Evolutionary conservation across 139 green algal genomes (phyloP).

Genomic region (Chlamydomonas incerta): DNA sequence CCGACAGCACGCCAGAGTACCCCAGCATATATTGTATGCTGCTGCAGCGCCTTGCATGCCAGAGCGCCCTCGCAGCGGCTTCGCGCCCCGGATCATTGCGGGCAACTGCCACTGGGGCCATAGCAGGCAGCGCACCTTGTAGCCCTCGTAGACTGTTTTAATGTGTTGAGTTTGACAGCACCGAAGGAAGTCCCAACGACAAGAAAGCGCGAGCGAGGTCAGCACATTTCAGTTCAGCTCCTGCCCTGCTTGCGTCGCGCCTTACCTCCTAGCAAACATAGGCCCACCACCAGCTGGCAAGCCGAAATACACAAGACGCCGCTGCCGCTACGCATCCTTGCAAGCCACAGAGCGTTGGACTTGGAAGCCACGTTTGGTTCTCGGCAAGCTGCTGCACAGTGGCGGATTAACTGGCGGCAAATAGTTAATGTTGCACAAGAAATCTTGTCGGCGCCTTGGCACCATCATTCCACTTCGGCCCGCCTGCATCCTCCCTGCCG

Average conservation of each 20-base stretch:
- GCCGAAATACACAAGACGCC: constrained; percentile 36
- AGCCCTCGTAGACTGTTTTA: constrained; percentile 14
- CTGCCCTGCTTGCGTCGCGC: too few relatives aligned
- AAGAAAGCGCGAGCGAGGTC: background rate
- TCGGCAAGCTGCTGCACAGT: background rate
- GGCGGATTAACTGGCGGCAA: background rate
- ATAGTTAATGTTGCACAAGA: background rate
- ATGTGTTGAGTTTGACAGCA: background rate
- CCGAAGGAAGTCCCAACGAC: background rate
- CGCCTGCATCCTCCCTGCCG: too few relatives aligned
- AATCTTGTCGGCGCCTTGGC: too few relatives aligned
- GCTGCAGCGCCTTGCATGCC: background rate
- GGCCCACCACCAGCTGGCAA: constrained; percentile 26
- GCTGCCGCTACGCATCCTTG: constrained; percentile 27
- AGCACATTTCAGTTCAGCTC: background rate
- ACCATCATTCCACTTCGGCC: too few relatives aligned
- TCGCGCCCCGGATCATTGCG: background rate
- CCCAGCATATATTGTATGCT: too few relatives aligned
- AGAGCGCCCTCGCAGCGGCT: background rate
- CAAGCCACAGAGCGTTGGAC: background rate
- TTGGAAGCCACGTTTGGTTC: background rate
- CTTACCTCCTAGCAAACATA: constrained; percentile 25
- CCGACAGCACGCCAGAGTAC: too few relatives aligned
- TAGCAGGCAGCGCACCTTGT: constrained; percentile 30
- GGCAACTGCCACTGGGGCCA: background rate